Evolutionary conservation across 2,329 filamentous ascomycete genomes (phyloP).

Genomic region (Chaetomium strumarium): DNA sequence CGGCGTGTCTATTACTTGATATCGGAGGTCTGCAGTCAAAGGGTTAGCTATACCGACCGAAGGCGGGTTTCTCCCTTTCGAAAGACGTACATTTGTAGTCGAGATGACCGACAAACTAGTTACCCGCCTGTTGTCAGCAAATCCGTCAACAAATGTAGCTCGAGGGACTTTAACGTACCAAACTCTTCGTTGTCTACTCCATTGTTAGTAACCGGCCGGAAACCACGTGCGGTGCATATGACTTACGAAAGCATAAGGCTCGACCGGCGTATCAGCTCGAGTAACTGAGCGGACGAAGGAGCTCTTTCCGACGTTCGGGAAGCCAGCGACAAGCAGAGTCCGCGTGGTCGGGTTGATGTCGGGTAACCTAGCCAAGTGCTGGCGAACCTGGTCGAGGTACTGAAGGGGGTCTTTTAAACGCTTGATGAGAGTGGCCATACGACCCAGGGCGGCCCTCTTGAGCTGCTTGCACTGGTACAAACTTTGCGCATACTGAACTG

Average conservation of each 20-base stretch:
- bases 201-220: constrained; percentile 7
- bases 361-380: constrained; percentile 92
- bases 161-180: constrained; percentile 33
- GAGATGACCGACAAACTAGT: constrained; percentile 83
- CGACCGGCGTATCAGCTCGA: constrained; percentile 90
- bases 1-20: constrained; percentile 89
- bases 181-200: constrained; percentile 73
- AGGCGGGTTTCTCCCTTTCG: background rate
- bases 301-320: constrained; percentile 96
- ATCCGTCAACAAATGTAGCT: too few species aligned
- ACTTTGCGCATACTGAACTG: constrained; percentile 80
- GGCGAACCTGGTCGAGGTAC: constrained; percentile 93
- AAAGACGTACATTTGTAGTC: constrained; percentile 68
- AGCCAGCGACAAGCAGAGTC: constrained; percentile 92
- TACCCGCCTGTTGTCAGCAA: constrained; percentile 2
- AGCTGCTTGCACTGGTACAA: constrained; percentile 99
- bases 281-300: constrained; percentile 91
- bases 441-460: constrained; percentile 90
- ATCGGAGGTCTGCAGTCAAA: constrained; percentile 33
- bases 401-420: constrained; percentile 89
- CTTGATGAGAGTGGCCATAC: constrained; percentile 96
- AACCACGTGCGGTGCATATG: background rate
- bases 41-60: background rate
- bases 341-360: constrained; percentile 98
- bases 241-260: constrained; percentile 79